A percentile compares a stretch with the other conserved stretches of the same genome.
phyloP scores from a whole-genome alignment of 1,284 basidiomycete genomes.

The Inonotus obliquus region DNA sequence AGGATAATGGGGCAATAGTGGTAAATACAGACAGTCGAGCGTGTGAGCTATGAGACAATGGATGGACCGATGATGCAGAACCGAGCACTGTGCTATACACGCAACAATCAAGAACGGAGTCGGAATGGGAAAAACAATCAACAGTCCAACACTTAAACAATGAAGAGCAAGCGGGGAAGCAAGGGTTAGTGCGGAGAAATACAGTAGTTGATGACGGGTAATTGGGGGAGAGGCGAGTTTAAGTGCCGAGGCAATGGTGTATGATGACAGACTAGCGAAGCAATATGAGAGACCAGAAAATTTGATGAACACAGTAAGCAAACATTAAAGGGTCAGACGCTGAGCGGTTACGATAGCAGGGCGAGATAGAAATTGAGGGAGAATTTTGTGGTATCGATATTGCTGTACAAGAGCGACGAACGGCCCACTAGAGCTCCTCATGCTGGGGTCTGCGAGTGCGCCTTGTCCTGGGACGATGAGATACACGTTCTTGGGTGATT shows the following conservation, averaged over 20 bases:
- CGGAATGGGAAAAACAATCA: neutral
- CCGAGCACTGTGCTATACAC: slow-evolving; percentile 18
- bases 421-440: neutral
- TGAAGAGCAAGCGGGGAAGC: slow-evolving; percentile 8
- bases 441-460: neutral
- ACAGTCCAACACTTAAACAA: slow-evolving; percentile 11
- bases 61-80: slow-evolving; percentile 16
- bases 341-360: slow-evolving; percentile 15
- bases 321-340: slow-evolving; percentile 13
- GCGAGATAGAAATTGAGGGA: neutral
- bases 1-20: neutral
- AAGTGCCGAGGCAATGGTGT: slow-evolving; percentile 1
- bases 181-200: slow-evolving; percentile 19
- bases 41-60: slow-evolving; percentile 19
- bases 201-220: slow-evolving; percentile 14
- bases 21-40: slow-evolving; percentile 17
- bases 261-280: slow-evolving; percentile 16
- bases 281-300: slow-evolving; percentile 6
- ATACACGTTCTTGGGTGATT: slow-evolving; percentile 3
- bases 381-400: slow-evolving; percentile 1
- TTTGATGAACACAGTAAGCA: slow-evolving; percentile 13
- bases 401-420: neutral
- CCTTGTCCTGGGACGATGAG: slow-evolving; percentile 3
- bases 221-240: neutral
- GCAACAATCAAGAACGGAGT: slow-evolving; percentile 16